Evolutionary conservation across 1,139 yeast species (phyloP).

Genomic region (Saccharomyces hybrid): DNA sequence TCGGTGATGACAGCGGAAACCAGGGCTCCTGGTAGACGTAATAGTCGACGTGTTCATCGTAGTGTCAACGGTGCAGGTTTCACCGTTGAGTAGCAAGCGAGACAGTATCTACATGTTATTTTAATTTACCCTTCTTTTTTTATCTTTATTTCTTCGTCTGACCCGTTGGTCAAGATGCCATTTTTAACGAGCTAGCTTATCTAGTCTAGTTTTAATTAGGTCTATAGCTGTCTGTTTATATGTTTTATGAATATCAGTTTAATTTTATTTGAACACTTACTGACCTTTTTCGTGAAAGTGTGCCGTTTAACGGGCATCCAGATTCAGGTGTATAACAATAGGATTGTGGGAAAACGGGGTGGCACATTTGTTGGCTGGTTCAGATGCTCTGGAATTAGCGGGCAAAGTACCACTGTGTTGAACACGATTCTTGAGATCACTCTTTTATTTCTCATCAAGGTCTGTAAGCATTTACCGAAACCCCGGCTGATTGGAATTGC

Average conservation of each 20-base stretch:
- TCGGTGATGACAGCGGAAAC: slow-evolving; percentile 6
- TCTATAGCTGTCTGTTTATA: neutral
- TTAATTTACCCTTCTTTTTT: too few relatives aligned
- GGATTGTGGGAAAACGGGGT: neutral
- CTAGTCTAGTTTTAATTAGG: neutral
- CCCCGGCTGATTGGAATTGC: neutral
- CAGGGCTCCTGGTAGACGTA: slow-evolving; percentile 25
- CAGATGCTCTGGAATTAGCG: neutral
- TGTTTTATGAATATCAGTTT: neutral
- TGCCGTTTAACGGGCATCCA: neutral
- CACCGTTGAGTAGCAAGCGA: neutral
- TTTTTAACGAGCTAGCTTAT: slow-evolving; percentile 27
- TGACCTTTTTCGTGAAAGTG: neutral
- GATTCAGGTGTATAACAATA: neutral
- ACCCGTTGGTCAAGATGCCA: neutral
- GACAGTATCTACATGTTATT: too few relatives aligned
- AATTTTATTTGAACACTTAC: neutral
- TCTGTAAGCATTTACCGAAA: neutral
- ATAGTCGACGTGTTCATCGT: slow-evolving; percentile 29
- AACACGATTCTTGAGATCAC: neutral
- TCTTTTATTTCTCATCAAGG: neutral
- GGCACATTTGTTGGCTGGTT: neutral
- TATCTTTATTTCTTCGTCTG: neutral
- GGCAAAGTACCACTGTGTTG: neutral
- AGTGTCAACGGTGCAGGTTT: neutral